Base-by-base conservation (phyloP, 371 early-diverging fungal species). In the Mucor sp. region DNA sequence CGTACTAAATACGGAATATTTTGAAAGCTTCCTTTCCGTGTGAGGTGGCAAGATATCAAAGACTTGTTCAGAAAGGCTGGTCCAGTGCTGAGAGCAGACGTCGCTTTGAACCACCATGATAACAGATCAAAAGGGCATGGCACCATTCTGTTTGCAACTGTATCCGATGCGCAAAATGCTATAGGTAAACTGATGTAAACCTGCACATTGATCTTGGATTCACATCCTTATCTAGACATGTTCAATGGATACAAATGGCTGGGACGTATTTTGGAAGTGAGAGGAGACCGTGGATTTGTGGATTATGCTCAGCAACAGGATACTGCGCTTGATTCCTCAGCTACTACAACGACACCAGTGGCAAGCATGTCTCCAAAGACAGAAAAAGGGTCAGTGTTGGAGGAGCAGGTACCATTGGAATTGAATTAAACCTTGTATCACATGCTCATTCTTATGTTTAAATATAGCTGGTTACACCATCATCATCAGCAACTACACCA, bases 1-100 rank as follows among this genome's bases (percentile, higher is more conserved):
- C 14, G 21, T 47, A 47, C 47, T 47, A 21, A 47, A 25, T 25
- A 55, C 55, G 55, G 55, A 55, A 55, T 55, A 55, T 55, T 55
- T 55, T 21, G 56, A 25, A 73, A 94, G 88, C 82, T 94, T 39
- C 93, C 94, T 6, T 91, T 84, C 72, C 81, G 87, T 47, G 82
- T 83, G 33, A 83, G 87, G 32, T 94, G 93, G 93, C 92, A 93
- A 73, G 93, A 93, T 66, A 68, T 94, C 57, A 93, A 93, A 69
- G 93, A 93, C 76, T 66, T 91, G 32, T 93, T 94, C 76, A 76
- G 90, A 53, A 83, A 89, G 65, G 90, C 90, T 4, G 93, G 92
- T 32, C 71, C 75, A 21, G 90, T 93, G 4, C 58, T 86, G 27
- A 82, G 90, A 33, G 88, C 91, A 7, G 93, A 93, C 68, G 88